Percentiles rank a stretch among this genome's conserved stretches.
phyloP scores from a whole-genome alignment of 2,329 filamentous ascomycete genomes.

The Colletotrichum sp. region DNA sequence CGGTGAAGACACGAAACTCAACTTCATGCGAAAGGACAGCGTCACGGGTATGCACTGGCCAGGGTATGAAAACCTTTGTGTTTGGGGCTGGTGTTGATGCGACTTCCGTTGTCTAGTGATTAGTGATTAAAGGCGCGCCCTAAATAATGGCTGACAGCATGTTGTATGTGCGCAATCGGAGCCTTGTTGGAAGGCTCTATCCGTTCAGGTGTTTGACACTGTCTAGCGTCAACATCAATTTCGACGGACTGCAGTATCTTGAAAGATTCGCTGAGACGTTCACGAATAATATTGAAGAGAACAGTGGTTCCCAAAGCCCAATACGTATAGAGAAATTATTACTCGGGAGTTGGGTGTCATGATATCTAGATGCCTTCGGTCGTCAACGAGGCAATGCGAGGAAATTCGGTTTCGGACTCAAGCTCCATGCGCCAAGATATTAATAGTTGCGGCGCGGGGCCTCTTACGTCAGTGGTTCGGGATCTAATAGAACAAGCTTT shows the following conservation, averaged over 20 bases:
- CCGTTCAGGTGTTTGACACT: background rate
- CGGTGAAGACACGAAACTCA: rapidly evolving
- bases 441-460: background rate
- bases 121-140: background rate
- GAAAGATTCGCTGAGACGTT: background rate
- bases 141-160: background rate
- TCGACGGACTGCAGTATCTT: background rate
- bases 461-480: background rate
- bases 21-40: rapidly evolving
- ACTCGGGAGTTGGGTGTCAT: background rate
- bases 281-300: background rate
- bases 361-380: background rate
- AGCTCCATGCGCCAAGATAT: background rate
- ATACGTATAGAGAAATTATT: background rate
- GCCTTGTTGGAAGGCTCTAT: background rate
- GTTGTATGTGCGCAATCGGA: background rate
- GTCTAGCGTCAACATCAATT: background rate
- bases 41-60: background rate
- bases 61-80: background rate
- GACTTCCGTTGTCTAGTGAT: background rate
- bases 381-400: background rate
- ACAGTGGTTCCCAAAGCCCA: background rate
- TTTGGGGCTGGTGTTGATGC: background rate
- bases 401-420: background rate
- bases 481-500: background rate